Base-by-base conservation (phyloP, 805 yeast species). In the Tanozyma kutaoensis region DNA sequence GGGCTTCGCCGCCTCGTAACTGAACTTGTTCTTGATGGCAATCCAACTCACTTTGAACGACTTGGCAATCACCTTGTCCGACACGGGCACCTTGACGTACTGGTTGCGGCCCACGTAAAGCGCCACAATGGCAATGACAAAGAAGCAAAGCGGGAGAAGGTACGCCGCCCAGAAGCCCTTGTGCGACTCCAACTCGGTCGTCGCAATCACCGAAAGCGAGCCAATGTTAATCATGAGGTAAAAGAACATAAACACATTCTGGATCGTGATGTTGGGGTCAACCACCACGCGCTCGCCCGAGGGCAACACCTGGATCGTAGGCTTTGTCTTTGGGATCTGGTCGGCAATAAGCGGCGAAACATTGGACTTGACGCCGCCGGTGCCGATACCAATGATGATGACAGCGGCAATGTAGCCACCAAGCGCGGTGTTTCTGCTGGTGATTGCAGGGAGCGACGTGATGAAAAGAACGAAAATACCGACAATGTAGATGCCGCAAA, bases 351-450 rank as follows among this genome's bases (percentile, higher is more conserved):
- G 60, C 12, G 79, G 77, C 4, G 84, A 69, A 17, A 79, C 72
- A 41, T 79, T 78, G 22, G 85, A 63, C 48, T 80, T 80, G 46
- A 80, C 80, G 39, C 84, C 76, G 43, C 91, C 91, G 18, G 91
- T 75, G 22, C 84, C 88, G 22, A 76, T 39, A 38, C 88, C 88
- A 40, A 80, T 69, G 28, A 72, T 50, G 32, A 72, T 51, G 51
- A 72, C 65, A 18, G 71, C 63, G 24, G 60, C 57, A 27, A 68
- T 45, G 32, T 72, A 69, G 23, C 88, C 86, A 35, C 74, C 84
- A 29, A 72, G 47, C 17, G 80, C 70, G 16, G 72, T 66, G 14
- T 58, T 55, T 5, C 17, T 8, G 24, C 50, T 50, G 15, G 49
- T 48, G 23, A 75, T 61, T 12, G 65, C 55, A 15, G 85, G 86